Evolutionary conservation across 2,329 filamentous ascomycete genomes (phyloP).

Genomic region (Ophiostoma himal-ulmi): DNA sequence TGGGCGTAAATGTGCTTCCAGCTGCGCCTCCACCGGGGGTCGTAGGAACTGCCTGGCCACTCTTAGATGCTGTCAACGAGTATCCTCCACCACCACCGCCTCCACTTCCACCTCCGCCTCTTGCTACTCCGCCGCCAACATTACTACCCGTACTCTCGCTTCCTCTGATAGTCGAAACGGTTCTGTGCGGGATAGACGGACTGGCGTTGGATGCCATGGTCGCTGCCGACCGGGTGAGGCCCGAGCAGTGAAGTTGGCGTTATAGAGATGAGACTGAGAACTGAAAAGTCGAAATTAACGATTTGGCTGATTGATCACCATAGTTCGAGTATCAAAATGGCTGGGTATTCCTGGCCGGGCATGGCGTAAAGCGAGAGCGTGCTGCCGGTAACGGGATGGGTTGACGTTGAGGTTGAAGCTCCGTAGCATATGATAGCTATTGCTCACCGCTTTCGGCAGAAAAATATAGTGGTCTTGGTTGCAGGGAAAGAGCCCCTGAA

Average conservation of each 20-base stretch:
- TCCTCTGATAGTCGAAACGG: conserved; percentile 52
- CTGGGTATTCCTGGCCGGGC: background rate
- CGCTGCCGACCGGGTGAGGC: conserved; percentile 10
- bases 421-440: background rate
- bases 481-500: background rate
- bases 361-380: background rate
- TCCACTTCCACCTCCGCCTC: conserved; percentile 3
- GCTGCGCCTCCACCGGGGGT: conserved; percentile 27
- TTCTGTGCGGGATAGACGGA: conserved; percentile 50
- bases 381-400: background rate
- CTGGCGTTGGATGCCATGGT: conserved; percentile 42
- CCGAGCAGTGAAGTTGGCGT: background rate
- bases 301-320: background rate
- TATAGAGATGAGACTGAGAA: background rate
- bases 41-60: conserved; percentile 20
- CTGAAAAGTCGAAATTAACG: background rate
- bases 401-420: conserved; percentile 8
- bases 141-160: conserved; percentile 28
- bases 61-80: background rate
- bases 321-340: background rate
- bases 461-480: conserved; percentile 4
- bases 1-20: background rate
- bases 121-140: conserved; percentile 18
- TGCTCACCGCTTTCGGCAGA: conserved; percentile 23
- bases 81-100: conserved; percentile 7